phyloP scores from a whole-genome alignment of 1,139 yeast genomes.

The Protomyces inundatus region DNA sequence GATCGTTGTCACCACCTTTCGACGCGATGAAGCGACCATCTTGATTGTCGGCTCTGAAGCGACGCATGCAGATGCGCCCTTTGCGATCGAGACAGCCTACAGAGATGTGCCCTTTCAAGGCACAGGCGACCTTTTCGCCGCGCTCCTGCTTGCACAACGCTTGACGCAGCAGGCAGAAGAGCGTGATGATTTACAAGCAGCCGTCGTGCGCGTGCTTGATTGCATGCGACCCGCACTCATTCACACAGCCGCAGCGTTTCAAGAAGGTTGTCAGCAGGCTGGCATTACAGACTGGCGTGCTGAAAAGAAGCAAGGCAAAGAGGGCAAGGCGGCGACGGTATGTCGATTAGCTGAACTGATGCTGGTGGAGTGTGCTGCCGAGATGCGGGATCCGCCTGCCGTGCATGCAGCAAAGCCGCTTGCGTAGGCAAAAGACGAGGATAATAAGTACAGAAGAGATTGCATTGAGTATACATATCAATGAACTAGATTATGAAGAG shows the following conservation, averaged over 20 bases:
- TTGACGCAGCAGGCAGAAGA: neutral
- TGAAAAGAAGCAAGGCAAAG: conserved; percentile 2
- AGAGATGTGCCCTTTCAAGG: conserved; percentile 80
- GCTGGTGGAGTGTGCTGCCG: conserved; percentile 20
- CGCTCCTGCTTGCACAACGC: conserved; percentile 37
- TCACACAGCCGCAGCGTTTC: conserved; percentile 7
- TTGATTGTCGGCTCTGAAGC: conserved; percentile 7
- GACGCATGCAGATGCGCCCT: conserved; percentile 21
- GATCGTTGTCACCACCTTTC: conserved; percentile 65
- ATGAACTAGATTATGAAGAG: neutral
- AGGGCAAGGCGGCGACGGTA: conserved; percentile 8
- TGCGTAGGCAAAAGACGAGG: too few relatives aligned
- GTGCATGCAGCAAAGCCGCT: too few relatives aligned
- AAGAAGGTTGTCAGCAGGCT: neutral
- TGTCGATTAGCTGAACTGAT: conserved; percentile 23
- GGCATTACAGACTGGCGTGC: neutral
- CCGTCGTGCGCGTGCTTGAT: conserved; percentile 7
- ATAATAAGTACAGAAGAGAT: too few relatives aligned
- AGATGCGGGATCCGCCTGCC: conserved; percentile 1
- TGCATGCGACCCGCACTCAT: conserved; percentile 4
- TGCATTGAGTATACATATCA: neutral
- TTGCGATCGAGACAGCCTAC: conserved; percentile 49
- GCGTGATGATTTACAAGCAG: neutral
- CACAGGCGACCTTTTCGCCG: conserved; percentile 86
- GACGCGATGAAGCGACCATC: conserved; percentile 33